Evolutionary conservation across 805 yeast species (phyloP).

Genomic region (Myxozyma mucilagina): DNA sequence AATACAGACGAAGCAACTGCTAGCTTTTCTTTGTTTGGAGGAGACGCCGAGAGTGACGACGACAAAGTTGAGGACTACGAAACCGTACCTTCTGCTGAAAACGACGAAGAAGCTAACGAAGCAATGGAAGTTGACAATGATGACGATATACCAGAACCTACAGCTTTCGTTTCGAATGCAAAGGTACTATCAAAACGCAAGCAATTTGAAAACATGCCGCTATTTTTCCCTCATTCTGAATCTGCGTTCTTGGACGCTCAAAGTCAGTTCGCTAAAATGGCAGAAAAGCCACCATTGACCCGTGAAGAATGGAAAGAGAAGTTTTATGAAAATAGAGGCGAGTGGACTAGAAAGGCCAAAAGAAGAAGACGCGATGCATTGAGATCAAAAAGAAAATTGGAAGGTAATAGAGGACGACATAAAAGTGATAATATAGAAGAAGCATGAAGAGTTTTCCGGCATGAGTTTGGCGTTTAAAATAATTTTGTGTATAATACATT

Average conservation of each 20-base stretch:
- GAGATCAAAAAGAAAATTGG: constrained; percentile 48
- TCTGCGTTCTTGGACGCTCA: constrained; percentile 89
- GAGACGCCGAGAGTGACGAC: constrained; percentile 8
- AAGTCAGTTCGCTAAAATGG: constrained; percentile 66
- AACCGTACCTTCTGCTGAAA: not conserved
- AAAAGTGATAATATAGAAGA: not conserved
- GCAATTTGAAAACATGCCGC: constrained; percentile 43
- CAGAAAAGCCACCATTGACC: constrained; percentile 40
- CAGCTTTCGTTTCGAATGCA: not conserved
- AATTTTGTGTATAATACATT: not conserved
- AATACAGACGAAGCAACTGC: constrained; percentile 1
- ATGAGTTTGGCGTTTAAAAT: not conserved
- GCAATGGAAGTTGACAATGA: not conserved
- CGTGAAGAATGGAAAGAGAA: constrained; percentile 63
- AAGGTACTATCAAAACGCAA: not conserved
- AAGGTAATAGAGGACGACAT: constrained; percentile 17
- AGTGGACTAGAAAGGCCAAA: constrained; percentile 72
- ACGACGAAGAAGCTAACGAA: constrained; percentile 39
- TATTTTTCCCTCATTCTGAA: constrained; percentile 79
- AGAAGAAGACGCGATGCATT: constrained; percentile 71
- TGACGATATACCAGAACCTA: not conserved
- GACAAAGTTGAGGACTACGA: constrained; percentile 39
- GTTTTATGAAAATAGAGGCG: constrained; percentile 84
- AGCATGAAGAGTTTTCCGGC: not conserved
- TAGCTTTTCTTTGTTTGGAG: constrained; percentile 48